Evolutionary conservation across 2,329 filamentous ascomycete genomes (phyloP).

Genomic region (Rhynchosporium secalis): DNA sequence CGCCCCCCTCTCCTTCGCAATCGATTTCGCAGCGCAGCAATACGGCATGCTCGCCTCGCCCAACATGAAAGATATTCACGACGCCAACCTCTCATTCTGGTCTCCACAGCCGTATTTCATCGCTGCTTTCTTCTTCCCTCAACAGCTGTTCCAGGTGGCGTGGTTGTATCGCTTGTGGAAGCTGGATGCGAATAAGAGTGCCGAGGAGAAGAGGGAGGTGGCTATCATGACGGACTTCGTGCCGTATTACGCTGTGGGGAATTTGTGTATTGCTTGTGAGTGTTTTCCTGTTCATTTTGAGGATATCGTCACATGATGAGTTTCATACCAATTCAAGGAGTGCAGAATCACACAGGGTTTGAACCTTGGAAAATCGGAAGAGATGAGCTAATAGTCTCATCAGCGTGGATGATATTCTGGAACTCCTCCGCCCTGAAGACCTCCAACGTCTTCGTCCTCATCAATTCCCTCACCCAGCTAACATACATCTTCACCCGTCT

Average conservation of each 20-base stretch:
- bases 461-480: conserved; percentile 57
- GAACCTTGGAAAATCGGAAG: no score
- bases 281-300: conserved; percentile 14
- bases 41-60: conserved; percentile 58
- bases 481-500: conserved; percentile 53
- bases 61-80: conserved; percentile 60
- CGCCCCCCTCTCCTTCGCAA: conserved; percentile 54
- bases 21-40: conserved; percentile 59
- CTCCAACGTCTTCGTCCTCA: conserved; percentile 55
- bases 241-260: conserved; percentile 56
- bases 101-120: conserved; percentile 60
- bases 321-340: no score
- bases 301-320: neutral
- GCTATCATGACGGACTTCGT: conserved; percentile 54
- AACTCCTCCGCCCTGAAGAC: conserved; percentile 52
- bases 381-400: no score
- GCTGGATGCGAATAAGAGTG: conserved; percentile 44
- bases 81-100: conserved; percentile 59
- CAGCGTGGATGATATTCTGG: conserved; percentile 64
- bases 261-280: conserved; percentile 58
- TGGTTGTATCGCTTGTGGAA: conserved; percentile 59
- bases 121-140: conserved; percentile 60
- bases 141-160: conserved; percentile 57
- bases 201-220: conserved; percentile 44
- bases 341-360: no score